phyloP scores from a whole-genome alignment of 768 basidiomycete species.

The Dioszegia aurantiaca region DNA sequence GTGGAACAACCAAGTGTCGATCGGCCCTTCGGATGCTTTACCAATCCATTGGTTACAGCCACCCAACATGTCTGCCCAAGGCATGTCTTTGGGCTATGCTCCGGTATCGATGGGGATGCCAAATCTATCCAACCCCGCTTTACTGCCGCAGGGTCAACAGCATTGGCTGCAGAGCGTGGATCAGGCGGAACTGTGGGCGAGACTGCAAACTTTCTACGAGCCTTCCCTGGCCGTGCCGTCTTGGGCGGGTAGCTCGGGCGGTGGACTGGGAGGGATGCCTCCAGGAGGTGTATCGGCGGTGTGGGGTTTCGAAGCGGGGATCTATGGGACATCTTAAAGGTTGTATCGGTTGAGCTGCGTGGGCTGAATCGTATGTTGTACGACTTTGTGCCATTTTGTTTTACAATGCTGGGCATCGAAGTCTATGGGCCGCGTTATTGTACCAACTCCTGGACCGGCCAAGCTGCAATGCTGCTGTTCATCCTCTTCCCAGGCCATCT shows the following conservation, averaged over 20 bases:
- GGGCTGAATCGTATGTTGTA: too few species aligned
- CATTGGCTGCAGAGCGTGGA: constrained; percentile 12
- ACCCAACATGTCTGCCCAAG: background rate
- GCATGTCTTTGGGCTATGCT: too few species aligned
- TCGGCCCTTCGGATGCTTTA: background rate
- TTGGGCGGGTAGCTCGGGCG: constrained; percentile 18
- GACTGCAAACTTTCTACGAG: constrained; percentile 46
- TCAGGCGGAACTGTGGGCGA: constrained; percentile 36
- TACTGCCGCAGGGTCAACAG: background rate
- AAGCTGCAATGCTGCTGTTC: too few species aligned
- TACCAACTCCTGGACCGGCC: too few species aligned
- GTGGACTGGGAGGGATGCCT: background rate
- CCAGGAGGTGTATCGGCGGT: background rate
- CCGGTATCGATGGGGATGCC: background rate
- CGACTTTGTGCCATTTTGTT: too few species aligned
- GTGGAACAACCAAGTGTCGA: background rate
- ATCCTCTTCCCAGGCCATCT: too few species aligned
- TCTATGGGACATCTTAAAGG: too few species aligned
- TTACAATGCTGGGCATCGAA: too few species aligned
- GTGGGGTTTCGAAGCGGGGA: too few species aligned
- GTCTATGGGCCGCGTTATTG: too few species aligned
- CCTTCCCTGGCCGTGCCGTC: constrained; percentile 26
- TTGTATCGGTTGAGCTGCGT: too few species aligned
- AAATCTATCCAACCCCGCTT: background rate
- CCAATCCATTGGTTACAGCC: background rate